A percentile compares a stretch with the other conserved stretches of the same genome.
Evolutionary conservation across 2,329 filamentous ascomycete species (phyloP).

Genomic region (Ascocoryne sarcoides): DNA sequence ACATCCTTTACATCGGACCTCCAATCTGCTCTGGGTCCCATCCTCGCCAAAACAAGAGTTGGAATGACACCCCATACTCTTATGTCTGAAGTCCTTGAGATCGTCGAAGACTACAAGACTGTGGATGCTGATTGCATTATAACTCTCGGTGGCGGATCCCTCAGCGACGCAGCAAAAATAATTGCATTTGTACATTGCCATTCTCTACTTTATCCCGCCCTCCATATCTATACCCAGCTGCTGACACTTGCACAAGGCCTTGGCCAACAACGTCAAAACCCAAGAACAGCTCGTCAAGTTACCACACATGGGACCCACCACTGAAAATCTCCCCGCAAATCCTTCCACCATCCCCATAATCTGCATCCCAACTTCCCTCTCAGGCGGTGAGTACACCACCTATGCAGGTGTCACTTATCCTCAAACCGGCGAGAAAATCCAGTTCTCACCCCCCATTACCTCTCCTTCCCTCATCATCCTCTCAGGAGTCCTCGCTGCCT

Average conservation of each 20-base stretch:
- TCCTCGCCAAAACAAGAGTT: constrained; percentile 17
- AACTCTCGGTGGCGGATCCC: constrained; percentile 22
- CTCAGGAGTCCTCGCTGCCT: constrained; percentile 32
- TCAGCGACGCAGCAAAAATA: constrained; percentile 22
- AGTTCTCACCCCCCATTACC: constrained; percentile 34
- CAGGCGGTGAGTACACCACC: neutral
- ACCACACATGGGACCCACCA: too few species aligned
- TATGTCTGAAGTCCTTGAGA: constrained; percentile 19
- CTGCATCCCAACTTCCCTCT: neutral
- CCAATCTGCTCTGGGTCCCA: constrained; percentile 17
- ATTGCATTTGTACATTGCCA: constrained; percentile 19
- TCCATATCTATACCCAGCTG: neutral
- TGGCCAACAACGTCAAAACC: constrained; percentile 38
- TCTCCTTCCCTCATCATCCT: constrained; percentile 4
- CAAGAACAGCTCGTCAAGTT: constrained; percentile 29
- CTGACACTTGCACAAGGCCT: constrained; percentile 7
- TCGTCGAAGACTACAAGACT: constrained; percentile 13
- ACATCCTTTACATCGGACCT: constrained; percentile 17
- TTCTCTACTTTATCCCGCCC: neutral
- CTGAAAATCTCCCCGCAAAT: too few species aligned
- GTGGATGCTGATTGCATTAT: constrained; percentile 32
- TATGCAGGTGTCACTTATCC: neutral
- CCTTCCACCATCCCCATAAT: neutral
- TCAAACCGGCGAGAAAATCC: constrained; percentile 29
- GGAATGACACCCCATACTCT: constrained; percentile 23